Conservation (phyloP, 176 grass and related monocot species). For the Rhynchospora tenuis region DNA sequence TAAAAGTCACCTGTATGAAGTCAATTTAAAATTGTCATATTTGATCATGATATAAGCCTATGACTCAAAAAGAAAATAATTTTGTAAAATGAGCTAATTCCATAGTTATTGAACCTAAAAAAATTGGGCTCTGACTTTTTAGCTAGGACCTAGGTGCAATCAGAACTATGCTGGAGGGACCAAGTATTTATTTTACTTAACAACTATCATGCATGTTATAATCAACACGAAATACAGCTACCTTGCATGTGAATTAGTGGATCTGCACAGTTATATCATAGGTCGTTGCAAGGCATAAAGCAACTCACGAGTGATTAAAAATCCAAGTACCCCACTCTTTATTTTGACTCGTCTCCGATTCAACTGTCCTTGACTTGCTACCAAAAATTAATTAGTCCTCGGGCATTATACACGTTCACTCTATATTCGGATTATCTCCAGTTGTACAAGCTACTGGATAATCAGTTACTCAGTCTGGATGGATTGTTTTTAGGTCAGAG, state of each 20-base stretch:
- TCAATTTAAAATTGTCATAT: too few species aligned
- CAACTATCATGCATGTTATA: constrained; percentile 16
- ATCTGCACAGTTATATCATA: background rate
- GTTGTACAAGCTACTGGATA: background rate
- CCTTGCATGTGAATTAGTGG: background rate
- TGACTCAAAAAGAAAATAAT: too few species aligned
- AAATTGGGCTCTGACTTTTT: background rate
- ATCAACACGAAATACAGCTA: too few species aligned
- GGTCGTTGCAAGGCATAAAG: constrained; percentile 14
- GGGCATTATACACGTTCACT: background rate
- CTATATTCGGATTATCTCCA: background rate
- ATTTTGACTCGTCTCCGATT: background rate
- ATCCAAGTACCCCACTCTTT: background rate
- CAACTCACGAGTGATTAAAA: constrained; percentile 21
- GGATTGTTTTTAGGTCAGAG: background rate
- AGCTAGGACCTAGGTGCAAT: background rate
- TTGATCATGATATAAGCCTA: too few species aligned
- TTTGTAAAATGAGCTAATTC: background rate
- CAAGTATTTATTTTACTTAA: background rate
- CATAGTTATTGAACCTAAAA: background rate
- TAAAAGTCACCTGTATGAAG: too few species aligned
- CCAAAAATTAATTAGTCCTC: background rate
- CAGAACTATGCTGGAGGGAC: background rate
- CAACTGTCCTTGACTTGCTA: background rate
- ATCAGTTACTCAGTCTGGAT: background rate